phyloP scores from a whole-genome alignment of 2,329 filamentous ascomycete genomes.

The Tolypocladium sp. region DNA sequence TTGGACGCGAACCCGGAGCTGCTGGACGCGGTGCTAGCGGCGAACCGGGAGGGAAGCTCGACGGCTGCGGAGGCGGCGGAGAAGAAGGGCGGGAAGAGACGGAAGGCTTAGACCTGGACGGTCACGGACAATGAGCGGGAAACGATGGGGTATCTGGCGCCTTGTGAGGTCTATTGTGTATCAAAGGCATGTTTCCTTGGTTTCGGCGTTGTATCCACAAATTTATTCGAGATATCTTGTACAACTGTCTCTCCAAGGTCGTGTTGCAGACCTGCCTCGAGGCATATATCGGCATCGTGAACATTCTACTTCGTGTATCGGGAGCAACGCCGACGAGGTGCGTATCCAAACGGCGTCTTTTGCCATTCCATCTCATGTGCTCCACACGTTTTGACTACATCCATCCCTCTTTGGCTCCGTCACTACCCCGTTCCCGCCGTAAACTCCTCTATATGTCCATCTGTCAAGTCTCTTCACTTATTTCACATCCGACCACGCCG shows the following conservation, averaged over 20 bases:
- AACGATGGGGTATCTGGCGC: not conserved
- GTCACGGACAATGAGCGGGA: not conserved
- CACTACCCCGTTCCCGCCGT: not conserved
- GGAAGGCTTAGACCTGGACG: slow-evolving; percentile 27
- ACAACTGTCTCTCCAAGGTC: not conserved
- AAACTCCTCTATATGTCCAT: not conserved
- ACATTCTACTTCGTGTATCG: not conserved
- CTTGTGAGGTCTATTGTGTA: not conserved
- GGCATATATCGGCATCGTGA: not conserved
- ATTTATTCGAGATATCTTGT: not conserved
- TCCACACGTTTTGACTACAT: not conserved
- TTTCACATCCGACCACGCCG: slow-evolving; percentile 36
- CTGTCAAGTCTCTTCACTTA: slow-evolving; percentile 5
- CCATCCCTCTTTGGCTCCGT: not conserved
- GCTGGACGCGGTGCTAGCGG: slow-evolving; percentile 37
- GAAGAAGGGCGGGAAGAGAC: slow-evolving; percentile 35
- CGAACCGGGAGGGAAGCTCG: slow-evolving; percentile 16
- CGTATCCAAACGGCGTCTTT: not conserved
- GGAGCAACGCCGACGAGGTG: not conserved
- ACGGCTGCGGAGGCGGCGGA: slow-evolving; percentile 23
- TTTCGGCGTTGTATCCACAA: not conserved
- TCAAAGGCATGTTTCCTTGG: not conserved
- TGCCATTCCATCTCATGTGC: not conserved
- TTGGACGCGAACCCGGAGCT: slow-evolving; percentile 34
- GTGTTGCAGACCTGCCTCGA: not conserved